Conservation (phyloP, 805 yeast genomes). For the Hanseniaspora hatyaiensis region DNA sequence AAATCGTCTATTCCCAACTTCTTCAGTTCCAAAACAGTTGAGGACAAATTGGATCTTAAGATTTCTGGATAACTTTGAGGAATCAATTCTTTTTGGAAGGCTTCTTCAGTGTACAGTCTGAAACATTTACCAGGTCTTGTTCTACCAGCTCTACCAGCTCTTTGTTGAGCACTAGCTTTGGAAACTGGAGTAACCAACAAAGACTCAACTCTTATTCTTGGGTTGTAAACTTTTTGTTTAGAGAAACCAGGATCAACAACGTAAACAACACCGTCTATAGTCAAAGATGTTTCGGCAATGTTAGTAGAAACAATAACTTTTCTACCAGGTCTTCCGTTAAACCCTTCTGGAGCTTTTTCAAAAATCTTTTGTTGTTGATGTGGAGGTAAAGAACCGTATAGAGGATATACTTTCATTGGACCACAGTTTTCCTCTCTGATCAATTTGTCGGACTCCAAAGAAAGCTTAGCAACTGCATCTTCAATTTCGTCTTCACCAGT, state of each 20-base stretch:
- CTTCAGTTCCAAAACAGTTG: slow-evolving; percentile 84
- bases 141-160: slow-evolving; percentile 99
- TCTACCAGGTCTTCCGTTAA: slow-evolving; percentile 85
- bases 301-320: slow-evolving; percentile 86
- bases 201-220: slow-evolving; percentile 90
- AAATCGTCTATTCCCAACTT: slow-evolving; percentile 90
- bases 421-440: slow-evolving; percentile 84
- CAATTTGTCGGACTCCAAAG: slow-evolving; percentile 79
- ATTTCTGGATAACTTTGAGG: slow-evolving; percentile 96
- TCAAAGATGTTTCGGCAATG: slow-evolving; percentile 94
- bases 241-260: slow-evolving; percentile 97
- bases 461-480: slow-evolving; percentile 83
- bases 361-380: slow-evolving; percentile 88
- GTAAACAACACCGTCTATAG: slow-evolving; percentile 94
- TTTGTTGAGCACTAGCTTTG: slow-evolving; percentile 93
- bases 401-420: slow-evolving; percentile 77
- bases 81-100: slow-evolving; percentile 82
- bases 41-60: slow-evolving; percentile 76
- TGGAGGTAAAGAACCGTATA: slow-evolving; percentile 94
- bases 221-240: slow-evolving; percentile 92
- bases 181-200: slow-evolving; percentile 90
- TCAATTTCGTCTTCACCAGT: slow-evolving; percentile 98
- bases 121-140: slow-evolving; percentile 97
- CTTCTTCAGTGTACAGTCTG: slow-evolving; percentile 91
- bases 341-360: slow-evolving; percentile 70